Evolutionary conservation across 108 stramenopile species (phyloP), one percentile per base, ranked within the genome.

Genomic region (Nitzschia putrida): DNA sequence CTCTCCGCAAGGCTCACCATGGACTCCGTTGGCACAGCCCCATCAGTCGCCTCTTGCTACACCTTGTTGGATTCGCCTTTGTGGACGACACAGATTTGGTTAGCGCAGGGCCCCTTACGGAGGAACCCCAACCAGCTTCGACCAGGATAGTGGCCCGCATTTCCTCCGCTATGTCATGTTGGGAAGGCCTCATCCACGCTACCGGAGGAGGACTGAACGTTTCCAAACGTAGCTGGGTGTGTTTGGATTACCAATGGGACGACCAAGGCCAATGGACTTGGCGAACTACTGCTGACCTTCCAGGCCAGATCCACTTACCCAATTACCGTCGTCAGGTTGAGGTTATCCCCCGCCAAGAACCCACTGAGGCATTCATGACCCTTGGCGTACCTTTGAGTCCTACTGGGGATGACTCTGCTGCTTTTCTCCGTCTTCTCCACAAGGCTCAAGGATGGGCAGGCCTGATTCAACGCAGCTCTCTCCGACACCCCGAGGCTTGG

Each of bases 401-500:
- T 25, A 22, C 24, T 29, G 57, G 57, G 26, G 22, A 58, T 29
- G 10, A 25, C 8, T 29, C 20, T 7, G 16, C 8, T 9, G 26
- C 11, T 11, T 11, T 58, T 11, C 25, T 29, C 11, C 8, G 11
- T 7, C 16, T 58, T 7, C 14, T 22, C 6, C 57, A 58, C 7
- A 58, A 58, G 16, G 57, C 11, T 58, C 11, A 58, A 12, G 16
- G 25, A 26, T 58, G 57, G 57, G 57, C 57, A 11, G 57, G 34
- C 26, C 11, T 11, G 22, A 58, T 58, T 12, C 7, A 26, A 37
- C 14, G 11, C 16, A 37, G 57, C 13, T 44, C 44, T 11, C 44
- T 44, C 9, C 44, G 13, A 11, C 44, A 44, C 44, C 9, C 44
- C 9, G 44, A 44, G 13, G 44, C 44, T 44, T 11, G 9, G 44